phyloP scores from a whole-genome alignment of 2,329 filamentous ascomycete species.

The Aspergillus sp. region DNA sequence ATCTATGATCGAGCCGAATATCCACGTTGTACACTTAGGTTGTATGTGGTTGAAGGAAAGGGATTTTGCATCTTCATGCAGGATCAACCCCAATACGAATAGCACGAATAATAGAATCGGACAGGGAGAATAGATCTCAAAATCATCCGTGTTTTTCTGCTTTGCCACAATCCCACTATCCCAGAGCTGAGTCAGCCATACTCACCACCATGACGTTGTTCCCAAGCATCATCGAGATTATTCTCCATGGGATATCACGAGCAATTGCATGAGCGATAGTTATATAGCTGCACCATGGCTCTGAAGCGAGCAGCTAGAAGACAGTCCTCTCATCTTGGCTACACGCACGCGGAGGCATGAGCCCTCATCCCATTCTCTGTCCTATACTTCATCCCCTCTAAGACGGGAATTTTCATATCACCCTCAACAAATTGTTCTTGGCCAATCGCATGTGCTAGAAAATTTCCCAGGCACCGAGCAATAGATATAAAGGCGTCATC shows the following conservation, averaged over 20 bases:
- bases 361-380: neutral
- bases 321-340: neutral
- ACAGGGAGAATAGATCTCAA: too few relatives aligned
- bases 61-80: too few relatives aligned
- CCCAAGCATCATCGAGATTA: neutral
- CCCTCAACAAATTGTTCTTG: neutral
- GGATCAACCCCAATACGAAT: too few relatives aligned
- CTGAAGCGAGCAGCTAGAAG: neutral
- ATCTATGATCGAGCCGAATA: too few relatives aligned
- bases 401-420: neutral
- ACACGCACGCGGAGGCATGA: too few relatives aligned
- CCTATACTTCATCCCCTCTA: neutral
- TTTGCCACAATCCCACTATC: too few relatives aligned
- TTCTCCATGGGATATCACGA: neutral
- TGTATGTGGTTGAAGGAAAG: too few relatives aligned
- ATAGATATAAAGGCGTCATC: neutral
- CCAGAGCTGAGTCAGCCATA: neutral
- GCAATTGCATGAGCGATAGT: neutral
- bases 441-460: neutral
- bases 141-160: too few relatives aligned
- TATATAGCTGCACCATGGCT: neutral
- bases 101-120: too few relatives aligned
- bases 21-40: too few relatives aligned
- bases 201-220: constrained; percentile 6
- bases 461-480: neutral